Evolutionary conservation across 2,329 filamentous ascomycete species (phyloP).

Genomic region (Ploettnerulaceae sp.): DNA sequence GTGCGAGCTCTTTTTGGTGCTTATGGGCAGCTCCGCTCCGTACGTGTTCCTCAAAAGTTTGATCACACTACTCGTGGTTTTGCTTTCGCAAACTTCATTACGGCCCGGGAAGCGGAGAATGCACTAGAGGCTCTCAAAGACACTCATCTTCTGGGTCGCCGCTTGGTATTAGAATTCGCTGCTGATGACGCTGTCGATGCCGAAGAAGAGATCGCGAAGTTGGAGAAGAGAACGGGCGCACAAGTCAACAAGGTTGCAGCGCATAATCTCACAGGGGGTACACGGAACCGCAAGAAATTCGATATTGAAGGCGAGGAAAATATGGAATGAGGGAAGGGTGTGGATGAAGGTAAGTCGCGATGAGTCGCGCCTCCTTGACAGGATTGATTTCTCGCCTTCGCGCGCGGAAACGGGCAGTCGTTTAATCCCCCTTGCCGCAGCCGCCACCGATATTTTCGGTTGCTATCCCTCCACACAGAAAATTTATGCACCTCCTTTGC

Average conservation of each 20-base stretch:
- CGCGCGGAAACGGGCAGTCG: no score
- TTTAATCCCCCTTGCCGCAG: conserved; percentile 6
- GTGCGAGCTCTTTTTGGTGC: conserved; percentile 78
- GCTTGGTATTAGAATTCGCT: conserved; percentile 87
- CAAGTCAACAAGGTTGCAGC: conserved; percentile 88
- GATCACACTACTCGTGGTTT: conserved; percentile 85
- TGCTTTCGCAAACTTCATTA: conserved; percentile 94
- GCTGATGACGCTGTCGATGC: conserved; percentile 84
- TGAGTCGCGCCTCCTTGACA: conserved; percentile 8
- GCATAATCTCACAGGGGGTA: conserved; percentile 78
- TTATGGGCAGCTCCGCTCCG: conserved; percentile 87
- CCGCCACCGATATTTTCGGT: conserved; percentile 4
- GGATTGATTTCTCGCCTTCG: no score
- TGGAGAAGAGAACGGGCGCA: conserved; percentile 90
- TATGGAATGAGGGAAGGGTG: conserved; percentile 6
- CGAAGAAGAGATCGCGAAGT: conserved; percentile 92
- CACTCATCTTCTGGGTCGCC: conserved; percentile 87
- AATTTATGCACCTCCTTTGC: conserved; percentile 6
- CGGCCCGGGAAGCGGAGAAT: conserved; percentile 80
- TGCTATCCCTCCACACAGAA: conserved; percentile 9
- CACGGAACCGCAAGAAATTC: conserved; percentile 82
- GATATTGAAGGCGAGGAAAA: conserved; percentile 67
- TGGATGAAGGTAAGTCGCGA: conserved; percentile 4
- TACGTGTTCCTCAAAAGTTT: conserved; percentile 93
- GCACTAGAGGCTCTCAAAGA: conserved; percentile 87